A percentile compares a stretch with the other conserved stretches of the same genome.
These are phyloP conservation scores for Nothophoma quercina DNA, from an alignment of 2,329 filamentous ascomycete species.

Conservation along the genomic window DNA sequence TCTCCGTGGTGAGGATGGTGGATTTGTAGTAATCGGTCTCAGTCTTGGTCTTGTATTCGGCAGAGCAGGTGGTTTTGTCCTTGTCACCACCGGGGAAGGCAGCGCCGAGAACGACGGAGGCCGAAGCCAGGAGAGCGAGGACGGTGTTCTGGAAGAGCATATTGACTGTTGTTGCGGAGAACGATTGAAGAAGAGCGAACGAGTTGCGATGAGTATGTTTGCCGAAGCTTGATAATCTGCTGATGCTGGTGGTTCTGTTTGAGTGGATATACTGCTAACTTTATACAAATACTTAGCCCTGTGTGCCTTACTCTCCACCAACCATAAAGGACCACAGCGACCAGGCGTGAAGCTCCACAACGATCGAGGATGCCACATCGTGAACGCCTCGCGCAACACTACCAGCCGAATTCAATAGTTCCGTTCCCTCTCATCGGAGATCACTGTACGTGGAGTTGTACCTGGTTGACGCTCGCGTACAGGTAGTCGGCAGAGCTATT, in stretches of 20 bases:
- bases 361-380: constrained; percentile 7
- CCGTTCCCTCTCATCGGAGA: background rate
- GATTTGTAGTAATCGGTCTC: background rate
- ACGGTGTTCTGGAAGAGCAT: constrained; percentile 29
- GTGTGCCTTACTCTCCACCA: background rate
- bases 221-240: background rate
- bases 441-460: background rate
- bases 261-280: background rate
- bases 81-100: constrained; percentile 23
- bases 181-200: constrained; percentile 7
- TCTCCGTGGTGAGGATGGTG: constrained; percentile 26
- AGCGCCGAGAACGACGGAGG: constrained; percentile 17
- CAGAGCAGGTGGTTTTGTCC: constrained; percentile 28
- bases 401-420: constrained; percentile 23
- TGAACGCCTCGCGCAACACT: constrained; percentile 5
- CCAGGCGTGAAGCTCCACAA: background rate
- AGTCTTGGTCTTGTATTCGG: constrained; percentile 27
- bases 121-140: constrained; percentile 27
- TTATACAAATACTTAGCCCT: background rate
- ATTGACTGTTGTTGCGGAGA: constrained; percentile 13
- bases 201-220: background rate
- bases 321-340: background rate
- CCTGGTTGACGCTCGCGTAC: background rate
- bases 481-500: background rate
- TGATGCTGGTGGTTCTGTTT: background rate